These are phyloP conservation scores for Apophysomyces elegans DNA, from an alignment of 371 early-diverging fungal genomes.

Conservation along the genomic window DNA sequence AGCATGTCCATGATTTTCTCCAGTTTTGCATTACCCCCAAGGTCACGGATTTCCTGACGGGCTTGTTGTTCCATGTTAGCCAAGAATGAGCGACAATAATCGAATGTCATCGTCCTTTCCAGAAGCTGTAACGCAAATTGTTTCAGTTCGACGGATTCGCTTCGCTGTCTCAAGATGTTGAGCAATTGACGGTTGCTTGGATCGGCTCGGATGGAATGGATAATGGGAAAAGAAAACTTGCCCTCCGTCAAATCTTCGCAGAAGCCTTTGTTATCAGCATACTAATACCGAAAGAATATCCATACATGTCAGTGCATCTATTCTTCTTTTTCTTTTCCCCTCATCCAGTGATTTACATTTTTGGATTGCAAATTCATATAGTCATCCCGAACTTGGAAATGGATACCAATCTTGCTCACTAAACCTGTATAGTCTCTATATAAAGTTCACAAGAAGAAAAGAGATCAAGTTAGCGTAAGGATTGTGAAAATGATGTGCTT, in stretches of 20 bases:
- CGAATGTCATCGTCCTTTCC: conserved; percentile 78
- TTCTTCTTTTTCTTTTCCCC: too few species aligned
- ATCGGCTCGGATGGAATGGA: conserved; percentile 80
- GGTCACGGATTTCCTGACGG: conserved; percentile 57
- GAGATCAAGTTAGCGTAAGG: neutral
- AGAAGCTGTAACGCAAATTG: conserved; percentile 83
- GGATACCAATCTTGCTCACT: conserved; percentile 88
- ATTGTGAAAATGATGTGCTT: neutral
- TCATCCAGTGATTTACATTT: conserved; percentile 48
- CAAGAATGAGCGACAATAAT: conserved; percentile 71
- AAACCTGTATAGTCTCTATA: conserved; percentile 75
- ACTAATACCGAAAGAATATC: conserved; percentile 45
- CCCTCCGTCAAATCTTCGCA: conserved; percentile 98
- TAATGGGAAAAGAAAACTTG: conserved; percentile 95
- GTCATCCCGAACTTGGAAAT: conserved; percentile 97
- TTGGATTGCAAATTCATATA: conserved; percentile 89
- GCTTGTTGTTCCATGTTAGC: conserved; percentile 63
- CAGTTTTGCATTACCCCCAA: conserved; percentile 79
- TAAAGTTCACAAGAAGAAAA: neutral
- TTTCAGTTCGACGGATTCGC: conserved; percentile 83
- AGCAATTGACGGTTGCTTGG: conserved; percentile 68
- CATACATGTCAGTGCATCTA: too few species aligned
- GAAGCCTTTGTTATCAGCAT: conserved; percentile 91
- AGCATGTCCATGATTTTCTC: conserved; percentile 61
- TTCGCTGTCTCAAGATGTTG: conserved; percentile 86